Evolutionary conservation across 345 rosid species (phyloP).

Genomic region (Dimocarpus longan): DNA sequence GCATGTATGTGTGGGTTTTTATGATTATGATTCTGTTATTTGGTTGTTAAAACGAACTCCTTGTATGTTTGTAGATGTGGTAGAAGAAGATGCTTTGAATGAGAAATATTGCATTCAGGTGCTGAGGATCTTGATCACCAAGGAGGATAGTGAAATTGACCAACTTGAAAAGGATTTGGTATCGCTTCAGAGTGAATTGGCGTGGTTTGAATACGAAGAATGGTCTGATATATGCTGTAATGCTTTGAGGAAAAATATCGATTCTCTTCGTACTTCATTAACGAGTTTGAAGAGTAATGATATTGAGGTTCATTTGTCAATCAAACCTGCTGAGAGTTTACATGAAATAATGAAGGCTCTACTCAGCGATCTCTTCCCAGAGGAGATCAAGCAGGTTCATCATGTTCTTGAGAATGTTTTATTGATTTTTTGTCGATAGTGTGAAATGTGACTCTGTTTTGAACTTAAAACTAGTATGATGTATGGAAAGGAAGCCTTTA

Average conservation of each 20-base stretch:
- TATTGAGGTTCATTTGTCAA: constrained; percentile 32
- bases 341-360: constrained; percentile 44
- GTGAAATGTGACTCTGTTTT: constrained; percentile 3
- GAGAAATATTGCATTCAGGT: constrained; percentile 59
- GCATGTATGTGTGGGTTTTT: neutral
- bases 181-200: constrained; percentile 47
- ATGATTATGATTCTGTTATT: neutral
- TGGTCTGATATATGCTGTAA: constrained; percentile 49
- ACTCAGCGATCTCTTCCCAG: constrained; percentile 26
- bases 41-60: neutral
- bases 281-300: constrained; percentile 39
- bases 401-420: constrained; percentile 9
- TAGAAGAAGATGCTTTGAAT: constrained; percentile 61
- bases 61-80: constrained; percentile 40
- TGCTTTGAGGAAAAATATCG: constrained; percentile 49
- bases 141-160: constrained; percentile 53
- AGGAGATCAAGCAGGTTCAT: constrained; percentile 46
- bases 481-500: neutral
- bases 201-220: constrained; percentile 51
- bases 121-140: constrained; percentile 49
- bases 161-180: constrained; percentile 52
- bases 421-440: neutral
- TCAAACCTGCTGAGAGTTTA: constrained; percentile 45
- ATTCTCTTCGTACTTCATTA: constrained; percentile 36
- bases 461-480: neutral